phyloP scores from a whole-genome alignment of 306 rosid genomes.

The Quercus glauca region DNA sequence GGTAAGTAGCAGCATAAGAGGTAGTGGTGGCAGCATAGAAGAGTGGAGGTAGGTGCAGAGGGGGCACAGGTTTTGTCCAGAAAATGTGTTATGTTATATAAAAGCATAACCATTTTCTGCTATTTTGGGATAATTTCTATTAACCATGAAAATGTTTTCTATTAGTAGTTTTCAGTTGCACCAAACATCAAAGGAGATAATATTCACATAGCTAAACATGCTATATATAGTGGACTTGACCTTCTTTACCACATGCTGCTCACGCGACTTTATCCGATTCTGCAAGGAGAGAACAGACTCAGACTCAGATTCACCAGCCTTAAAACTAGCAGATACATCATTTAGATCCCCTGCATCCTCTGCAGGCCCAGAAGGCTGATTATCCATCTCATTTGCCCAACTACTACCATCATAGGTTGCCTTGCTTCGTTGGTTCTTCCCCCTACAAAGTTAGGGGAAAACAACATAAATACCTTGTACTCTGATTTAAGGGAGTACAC shows the following conservation, averaged over 20 bases:
- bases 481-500: not conserved
- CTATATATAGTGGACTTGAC: constrained; percentile 25
- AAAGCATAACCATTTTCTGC: too few relatives aligned
- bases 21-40: too few relatives aligned
- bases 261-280: constrained; percentile 55
- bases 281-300: constrained; percentile 45
- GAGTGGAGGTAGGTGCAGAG: too few relatives aligned
- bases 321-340: constrained; percentile 48
- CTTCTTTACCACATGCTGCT: constrained; percentile 61
- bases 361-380: constrained; percentile 55
- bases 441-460: constrained; percentile 51
- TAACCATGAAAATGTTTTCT: too few relatives aligned
- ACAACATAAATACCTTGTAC: constrained; percentile 10
- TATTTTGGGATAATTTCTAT: too few relatives aligned
- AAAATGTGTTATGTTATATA: too few relatives aligned
- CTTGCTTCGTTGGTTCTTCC: constrained; percentile 56
- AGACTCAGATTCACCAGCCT: constrained; percentile 53
- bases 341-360: constrained; percentile 40
- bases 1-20: too few relatives aligned
- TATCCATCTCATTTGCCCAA: constrained; percentile 66
- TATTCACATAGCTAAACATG: not conserved
- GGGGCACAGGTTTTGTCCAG: too few relatives aligned
- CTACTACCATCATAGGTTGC: constrained; percentile 42
- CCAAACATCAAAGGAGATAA: not conserved
- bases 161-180: too few relatives aligned